Percentiles rank a stretch among this genome's conserved stretches.
phyloP scores from a whole-genome alignment of 2,329 filamentous ascomycete genomes.

The Colletotrichum limetticola region DNA sequence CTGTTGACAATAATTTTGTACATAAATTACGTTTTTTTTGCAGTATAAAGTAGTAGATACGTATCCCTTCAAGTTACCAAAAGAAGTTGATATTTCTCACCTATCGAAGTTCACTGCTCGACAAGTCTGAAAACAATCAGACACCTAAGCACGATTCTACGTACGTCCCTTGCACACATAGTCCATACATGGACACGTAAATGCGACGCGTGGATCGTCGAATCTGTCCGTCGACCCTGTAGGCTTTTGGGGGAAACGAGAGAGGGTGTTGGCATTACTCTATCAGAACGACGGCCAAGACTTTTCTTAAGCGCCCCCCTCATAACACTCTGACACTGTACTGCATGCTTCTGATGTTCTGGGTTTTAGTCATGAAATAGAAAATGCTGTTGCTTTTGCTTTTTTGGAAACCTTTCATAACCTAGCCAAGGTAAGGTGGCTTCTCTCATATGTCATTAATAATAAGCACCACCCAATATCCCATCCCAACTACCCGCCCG shows the following conservation, averaged over 20 bases:
- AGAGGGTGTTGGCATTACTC: background rate
- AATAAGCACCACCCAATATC: background rate
- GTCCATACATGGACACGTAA: too few relatives aligned
- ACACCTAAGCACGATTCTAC: too few relatives aligned
- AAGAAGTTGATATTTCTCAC: too few relatives aligned
- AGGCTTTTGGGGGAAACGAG: background rate
- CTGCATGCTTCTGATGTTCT: background rate
- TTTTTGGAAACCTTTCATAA: constrained; percentile 8
- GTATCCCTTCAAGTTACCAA: too few relatives aligned
- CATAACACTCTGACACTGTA: too few relatives aligned
- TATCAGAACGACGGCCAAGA: background rate
- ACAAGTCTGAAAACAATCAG: too few relatives aligned
- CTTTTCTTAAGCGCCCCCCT: background rate
- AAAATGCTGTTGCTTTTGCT: constrained; percentile 4
- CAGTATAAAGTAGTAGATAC: too few relatives aligned
- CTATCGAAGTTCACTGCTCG: too few relatives aligned
- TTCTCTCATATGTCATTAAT: constrained; percentile 21
- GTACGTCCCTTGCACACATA: too few relatives aligned
- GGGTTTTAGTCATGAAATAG: background rate
- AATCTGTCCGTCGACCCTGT: background rate
- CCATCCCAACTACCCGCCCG: background rate
- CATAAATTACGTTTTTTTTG: too few relatives aligned
- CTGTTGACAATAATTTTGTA: too few relatives aligned
- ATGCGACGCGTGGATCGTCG: too few relatives aligned
- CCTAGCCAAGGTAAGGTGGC: background rate